A percentile compares a stretch with the other conserved stretches of the same genome.
Conservation (phyloP, 768 basidiomycete species). For the Tricholoma furcatifolium region DNA sequence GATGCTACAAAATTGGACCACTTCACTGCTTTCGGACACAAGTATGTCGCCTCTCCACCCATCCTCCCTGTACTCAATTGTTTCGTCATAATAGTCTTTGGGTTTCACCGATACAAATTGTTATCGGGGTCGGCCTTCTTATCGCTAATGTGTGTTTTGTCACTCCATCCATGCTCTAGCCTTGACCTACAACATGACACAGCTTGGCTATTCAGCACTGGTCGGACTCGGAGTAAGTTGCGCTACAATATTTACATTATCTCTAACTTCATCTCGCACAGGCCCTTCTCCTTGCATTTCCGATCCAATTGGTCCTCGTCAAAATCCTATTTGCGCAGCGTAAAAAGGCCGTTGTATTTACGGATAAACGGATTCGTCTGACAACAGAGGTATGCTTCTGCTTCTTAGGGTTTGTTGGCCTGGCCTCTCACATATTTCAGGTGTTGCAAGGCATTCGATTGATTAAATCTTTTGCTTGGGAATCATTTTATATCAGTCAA, state of each 20-base stretch:
- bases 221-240: conserved; percentile 44
- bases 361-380: conserved; percentile 52
- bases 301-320: conserved; percentile 44
- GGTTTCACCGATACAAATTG: conserved; percentile 39
- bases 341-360: conserved; percentile 45
- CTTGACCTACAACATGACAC: not conserved
- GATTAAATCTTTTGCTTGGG: conserved; percentile 64
- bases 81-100: conserved; percentile 22
- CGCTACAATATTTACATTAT: conserved; percentile 6
- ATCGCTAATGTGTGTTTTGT: conserved; percentile 38
- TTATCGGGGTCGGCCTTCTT: conserved; percentile 48
- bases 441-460: conserved; percentile 65
- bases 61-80: not conserved
- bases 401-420: not conserved
- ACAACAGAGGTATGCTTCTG: conserved; percentile 41
- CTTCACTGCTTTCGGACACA: conserved; percentile 26
- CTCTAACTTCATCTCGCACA: conserved; percentile 12
- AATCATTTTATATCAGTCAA: conserved; percentile 43
- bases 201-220: conserved; percentile 56
- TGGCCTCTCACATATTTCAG: conserved; percentile 16
- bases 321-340: conserved; percentile 41
- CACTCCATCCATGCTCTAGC: not conserved
- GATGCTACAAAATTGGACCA: conserved; percentile 44
- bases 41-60: conserved; percentile 18
- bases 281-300: conserved; percentile 48